These are phyloP conservation scores for Ophiocordyceps polyrhachis-furcata DNA, from an alignment of 2,329 filamentous ascomycete species.

Conservation along the genomic window DNA sequence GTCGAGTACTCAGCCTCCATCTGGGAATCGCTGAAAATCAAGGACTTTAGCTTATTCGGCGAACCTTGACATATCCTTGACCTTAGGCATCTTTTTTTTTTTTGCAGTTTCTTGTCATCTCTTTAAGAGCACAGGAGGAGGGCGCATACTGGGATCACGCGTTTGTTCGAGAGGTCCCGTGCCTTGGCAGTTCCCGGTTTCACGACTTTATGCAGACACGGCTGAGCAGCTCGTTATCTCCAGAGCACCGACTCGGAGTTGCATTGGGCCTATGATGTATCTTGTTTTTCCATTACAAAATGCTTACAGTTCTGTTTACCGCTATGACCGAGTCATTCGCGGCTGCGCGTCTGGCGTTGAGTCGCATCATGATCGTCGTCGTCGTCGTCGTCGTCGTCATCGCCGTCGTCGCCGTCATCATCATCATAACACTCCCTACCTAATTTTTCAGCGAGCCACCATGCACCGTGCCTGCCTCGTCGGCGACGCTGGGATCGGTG, in stretches of 20 bases:
- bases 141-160: not conserved
- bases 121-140: not conserved
- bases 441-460: not conserved
- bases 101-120: not conserved
- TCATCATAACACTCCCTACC: not conserved
- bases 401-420: not conserved
- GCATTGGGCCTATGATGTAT: not conserved
- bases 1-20: conserved; percentile 50
- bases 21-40: conserved; percentile 56
- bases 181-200: not conserved
- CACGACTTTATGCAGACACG: not conserved
- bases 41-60: conserved; percentile 61
- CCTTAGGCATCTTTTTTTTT: not conserved
- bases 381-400: not conserved
- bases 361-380: not conserved
- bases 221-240: not conserved
- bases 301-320: not conserved
- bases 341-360: not conserved
- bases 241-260: not conserved
- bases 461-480: not conserved
- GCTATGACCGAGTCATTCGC: not conserved
- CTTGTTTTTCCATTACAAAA: not conserved
- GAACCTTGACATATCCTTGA: conserved; percentile 5
- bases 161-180: not conserved
- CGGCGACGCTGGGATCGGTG: conserved; percentile 1